These are phyloP conservation scores for Candida adriatica DNA, from an alignment of 805 yeast species.

Conservation along the genomic window DNA sequence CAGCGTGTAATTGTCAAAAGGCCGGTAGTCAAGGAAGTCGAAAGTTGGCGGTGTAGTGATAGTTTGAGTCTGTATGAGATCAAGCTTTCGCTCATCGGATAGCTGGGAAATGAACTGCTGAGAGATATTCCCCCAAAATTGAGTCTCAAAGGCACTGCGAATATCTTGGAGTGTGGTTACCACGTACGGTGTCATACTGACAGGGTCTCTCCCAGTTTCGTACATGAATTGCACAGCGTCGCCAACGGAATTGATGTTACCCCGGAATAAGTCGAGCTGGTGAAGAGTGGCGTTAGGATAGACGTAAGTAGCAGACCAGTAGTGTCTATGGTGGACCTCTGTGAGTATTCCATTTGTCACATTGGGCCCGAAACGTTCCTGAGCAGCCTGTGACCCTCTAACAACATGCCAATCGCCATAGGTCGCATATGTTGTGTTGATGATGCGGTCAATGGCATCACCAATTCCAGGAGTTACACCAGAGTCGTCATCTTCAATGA, in stretches of 20 bases:
- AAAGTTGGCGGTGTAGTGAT: conserved; percentile 28
- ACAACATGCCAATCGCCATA: conserved; percentile 36
- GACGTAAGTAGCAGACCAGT: conserved; percentile 60
- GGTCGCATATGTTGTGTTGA: conserved; percentile 2
- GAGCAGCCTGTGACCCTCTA: conserved; percentile 21
- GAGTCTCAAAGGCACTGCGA: conserved; percentile 24
- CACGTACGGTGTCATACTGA: conserved; percentile 39
- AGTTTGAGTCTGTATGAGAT: conserved; percentile 16
- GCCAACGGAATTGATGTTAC: conserved; percentile 25
- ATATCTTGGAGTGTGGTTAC: conserved; percentile 35
- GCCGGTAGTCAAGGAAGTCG: conserved; percentile 38
- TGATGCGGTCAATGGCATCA: conserved; percentile 18
- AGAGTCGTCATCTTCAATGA: conserved; percentile 23
- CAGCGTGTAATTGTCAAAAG: conserved; percentile 41
- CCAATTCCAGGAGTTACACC: conserved; percentile 21
- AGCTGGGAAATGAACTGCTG: conserved; percentile 26
- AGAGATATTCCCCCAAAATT: conserved; percentile 14
- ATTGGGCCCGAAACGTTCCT: conserved; percentile 16
- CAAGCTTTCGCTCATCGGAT: conserved; percentile 20
- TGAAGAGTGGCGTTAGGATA: conserved; percentile 26
- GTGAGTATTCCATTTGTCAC: conserved; percentile 32
- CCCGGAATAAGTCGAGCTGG: conserved; percentile 6
- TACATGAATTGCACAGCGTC: conserved; percentile 37
- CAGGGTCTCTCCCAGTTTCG: conserved; percentile 61
- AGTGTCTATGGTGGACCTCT: conserved; percentile 45